Evolutionary conservation across 805 yeast species (phyloP).

Genomic region (Cephaloascus albidus): DNA sequence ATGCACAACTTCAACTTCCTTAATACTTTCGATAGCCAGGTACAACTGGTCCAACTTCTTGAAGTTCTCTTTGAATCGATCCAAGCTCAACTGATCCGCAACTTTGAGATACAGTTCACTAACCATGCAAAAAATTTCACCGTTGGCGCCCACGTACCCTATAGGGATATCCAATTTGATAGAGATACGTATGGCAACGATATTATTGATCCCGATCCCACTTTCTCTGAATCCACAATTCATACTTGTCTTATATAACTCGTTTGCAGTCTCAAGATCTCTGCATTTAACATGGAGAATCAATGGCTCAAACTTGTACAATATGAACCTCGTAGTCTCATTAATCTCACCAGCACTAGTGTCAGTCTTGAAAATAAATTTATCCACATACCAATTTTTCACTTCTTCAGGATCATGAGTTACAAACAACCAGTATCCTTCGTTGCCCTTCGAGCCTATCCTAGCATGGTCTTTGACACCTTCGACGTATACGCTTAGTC

Average conservation of each 20-base stretch:
- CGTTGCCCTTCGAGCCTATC: conserved; percentile 78
- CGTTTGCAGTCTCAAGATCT: conserved; percentile 45
- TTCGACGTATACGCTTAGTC: conserved; percentile 75
- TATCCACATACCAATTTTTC: conserved; percentile 35
- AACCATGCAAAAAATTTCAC: conserved; percentile 34
- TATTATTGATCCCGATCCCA: conserved; percentile 72
- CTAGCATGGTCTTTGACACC: conserved; percentile 43
- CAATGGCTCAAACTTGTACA: conserved; percentile 79
- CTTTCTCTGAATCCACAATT: conserved; percentile 80
- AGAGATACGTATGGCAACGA: conserved; percentile 72
- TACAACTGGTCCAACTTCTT: conserved; percentile 43
- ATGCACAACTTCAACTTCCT: neutral
- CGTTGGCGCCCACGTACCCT: conserved; percentile 35
- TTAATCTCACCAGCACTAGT: neutral
- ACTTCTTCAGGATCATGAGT: conserved; percentile 52
- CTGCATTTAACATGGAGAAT: conserved; percentile 80
- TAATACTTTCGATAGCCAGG: conserved; percentile 26
- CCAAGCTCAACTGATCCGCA: conserved; percentile 45
- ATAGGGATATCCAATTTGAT: conserved; percentile 72
- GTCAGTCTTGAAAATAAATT: conserved; percentile 5
- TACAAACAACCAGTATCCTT: conserved; percentile 79
- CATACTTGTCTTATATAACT: conserved; percentile 64
- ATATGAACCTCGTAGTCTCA: conserved; percentile 38
- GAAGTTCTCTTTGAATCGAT: conserved; percentile 59
- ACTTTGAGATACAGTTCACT: conserved; percentile 37